Percentiles rank a stretch among this genome's conserved stretches.
phyloP scores from a whole-genome alignment of 257 asterid genomes.

The Solanum dulcamara region DNA sequence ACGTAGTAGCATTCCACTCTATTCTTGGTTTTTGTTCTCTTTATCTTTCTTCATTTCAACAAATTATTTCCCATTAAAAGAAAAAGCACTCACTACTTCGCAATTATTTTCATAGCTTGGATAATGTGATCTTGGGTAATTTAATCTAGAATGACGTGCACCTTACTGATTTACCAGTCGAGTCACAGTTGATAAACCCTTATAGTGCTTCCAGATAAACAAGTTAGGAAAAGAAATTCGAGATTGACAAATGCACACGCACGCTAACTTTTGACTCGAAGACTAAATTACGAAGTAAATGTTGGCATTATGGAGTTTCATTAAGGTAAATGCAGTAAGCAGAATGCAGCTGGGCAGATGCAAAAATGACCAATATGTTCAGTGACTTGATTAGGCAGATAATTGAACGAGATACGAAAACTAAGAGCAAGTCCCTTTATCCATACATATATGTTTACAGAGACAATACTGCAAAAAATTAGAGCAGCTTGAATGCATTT shows the following conservation, averaged over 20 bases:
- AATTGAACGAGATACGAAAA: not conserved
- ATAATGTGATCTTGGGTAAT: not conserved
- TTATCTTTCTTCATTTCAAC: not conserved
- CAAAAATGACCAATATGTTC: not conserved
- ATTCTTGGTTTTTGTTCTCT: not conserved
- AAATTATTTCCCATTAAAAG: not conserved
- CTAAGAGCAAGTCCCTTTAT: not conserved
- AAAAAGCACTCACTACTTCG: not conserved
- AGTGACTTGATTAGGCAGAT: not conserved
- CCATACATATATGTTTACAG: constrained; percentile 21
- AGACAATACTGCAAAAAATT: constrained; percentile 26
- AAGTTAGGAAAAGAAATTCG: not conserved
- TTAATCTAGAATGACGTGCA: not conserved
- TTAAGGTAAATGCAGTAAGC: not conserved
- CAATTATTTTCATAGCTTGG: not conserved
- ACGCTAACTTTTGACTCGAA: not conserved
- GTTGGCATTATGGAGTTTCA: not conserved
- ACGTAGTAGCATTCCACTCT: not conserved
- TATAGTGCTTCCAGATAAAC: not conserved
- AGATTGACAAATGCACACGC: not conserved
- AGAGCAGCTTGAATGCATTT: constrained; percentile 9
- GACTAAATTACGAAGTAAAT: not conserved
- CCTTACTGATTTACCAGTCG: not conserved
- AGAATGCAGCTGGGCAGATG: not conserved
- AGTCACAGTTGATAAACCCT: not conserved